Percentiles rank a stretch among this genome's conserved stretches.
Conservation (phyloP, 2,329 filamentous ascomycete species). For the Cadophora malorum region DNA sequence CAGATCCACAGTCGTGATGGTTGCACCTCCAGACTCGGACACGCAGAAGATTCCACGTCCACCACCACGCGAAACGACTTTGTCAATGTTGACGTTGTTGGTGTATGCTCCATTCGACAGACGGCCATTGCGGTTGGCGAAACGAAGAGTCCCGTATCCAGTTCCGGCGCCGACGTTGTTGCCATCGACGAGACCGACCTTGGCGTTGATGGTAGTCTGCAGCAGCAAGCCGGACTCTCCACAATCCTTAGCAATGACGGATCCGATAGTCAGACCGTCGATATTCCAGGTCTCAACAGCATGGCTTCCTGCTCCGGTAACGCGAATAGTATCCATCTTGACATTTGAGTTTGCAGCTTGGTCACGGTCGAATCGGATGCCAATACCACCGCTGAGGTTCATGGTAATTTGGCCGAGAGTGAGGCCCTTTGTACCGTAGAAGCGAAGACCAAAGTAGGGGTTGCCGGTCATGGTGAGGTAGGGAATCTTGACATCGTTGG, state of each 20-base stretch:
- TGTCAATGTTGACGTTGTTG: conserved; percentile 17
- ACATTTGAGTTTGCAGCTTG: conserved; percentile 17
- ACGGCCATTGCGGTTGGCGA: conserved; percentile 16
- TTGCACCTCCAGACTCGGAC: conserved; percentile 18
- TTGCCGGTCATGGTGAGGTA: conserved; percentile 18
- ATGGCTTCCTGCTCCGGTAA: conserved; percentile 23
- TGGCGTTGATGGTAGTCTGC: conserved; percentile 17
- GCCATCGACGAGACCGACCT: conserved; percentile 15
- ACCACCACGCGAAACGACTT: conserved; percentile 11
- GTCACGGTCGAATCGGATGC: conserved; percentile 21
- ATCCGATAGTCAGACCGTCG: conserved; percentile 17
- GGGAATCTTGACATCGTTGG: conserved; percentile 16
- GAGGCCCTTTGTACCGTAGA: conserved; percentile 13
- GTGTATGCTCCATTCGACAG: neutral
- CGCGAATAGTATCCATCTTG: conserved; percentile 7
- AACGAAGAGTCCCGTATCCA: conserved; percentile 19
- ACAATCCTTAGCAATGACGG: conserved; percentile 11
- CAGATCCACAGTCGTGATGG: conserved; percentile 5
- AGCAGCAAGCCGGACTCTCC: conserved; percentile 22
- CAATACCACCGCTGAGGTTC: conserved; percentile 14
- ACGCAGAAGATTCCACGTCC: conserved; percentile 23
- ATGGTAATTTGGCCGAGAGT: conserved; percentile 19
- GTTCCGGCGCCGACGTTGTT: conserved; percentile 14
- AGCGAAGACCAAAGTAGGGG: conserved; percentile 14
- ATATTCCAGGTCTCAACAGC: conserved; percentile 25